Base-by-base conservation (phyloP, 768 basidiomycete species). In the Russula ochroleuca region DNA sequence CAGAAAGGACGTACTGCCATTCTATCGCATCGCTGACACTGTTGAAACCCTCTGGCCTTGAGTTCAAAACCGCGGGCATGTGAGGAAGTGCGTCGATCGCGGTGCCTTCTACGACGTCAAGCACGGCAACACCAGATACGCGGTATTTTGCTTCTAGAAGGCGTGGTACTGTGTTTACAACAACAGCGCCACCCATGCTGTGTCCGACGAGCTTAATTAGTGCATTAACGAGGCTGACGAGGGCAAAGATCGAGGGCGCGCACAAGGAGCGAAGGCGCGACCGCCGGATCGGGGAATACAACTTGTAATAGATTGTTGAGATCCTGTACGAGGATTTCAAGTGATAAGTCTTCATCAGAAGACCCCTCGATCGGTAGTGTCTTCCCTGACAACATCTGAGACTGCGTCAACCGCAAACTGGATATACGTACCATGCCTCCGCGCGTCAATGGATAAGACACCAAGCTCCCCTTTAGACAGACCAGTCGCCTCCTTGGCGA, bases 111-210 rank as follows among this genome's bases (percentile, higher is more conserved):
- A 95, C 93, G 19, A 94, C 91, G 68, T 95, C 93, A 3, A 95
- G 76, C 1, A 95, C 94, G 0, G 81, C 83, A 10, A 92, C 85
- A 5, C 93, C 93, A 2, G 83, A 80, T 3, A 98, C 78, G 15
- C 79, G 80, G 68, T 92, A 96, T 53, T 85, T 83, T 25, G 76
- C 77, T 49, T 84, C 80, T 59, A 90, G 81, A 2, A 99, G 78
- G 19, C 75, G 71, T 1, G 91, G 84, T 64, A 85, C 85, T 2
- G 86, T 81, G 5, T 85, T 83, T 9, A 89, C 84, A 23, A 92
- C 82, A 4, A 97, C 94, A 0, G 94, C 87, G 28, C 95, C 96
- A 15, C 97, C 97, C 89, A 99, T 96, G 63, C 92, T 95, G 72
- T 99, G 97, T 0, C 97, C 97, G 10, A 97, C 81, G 8, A 97